These are phyloP conservation scores for Fusarium sp. DNA, from an alignment of 2,329 filamentous ascomycete species.

Conservation along the genomic window DNA sequence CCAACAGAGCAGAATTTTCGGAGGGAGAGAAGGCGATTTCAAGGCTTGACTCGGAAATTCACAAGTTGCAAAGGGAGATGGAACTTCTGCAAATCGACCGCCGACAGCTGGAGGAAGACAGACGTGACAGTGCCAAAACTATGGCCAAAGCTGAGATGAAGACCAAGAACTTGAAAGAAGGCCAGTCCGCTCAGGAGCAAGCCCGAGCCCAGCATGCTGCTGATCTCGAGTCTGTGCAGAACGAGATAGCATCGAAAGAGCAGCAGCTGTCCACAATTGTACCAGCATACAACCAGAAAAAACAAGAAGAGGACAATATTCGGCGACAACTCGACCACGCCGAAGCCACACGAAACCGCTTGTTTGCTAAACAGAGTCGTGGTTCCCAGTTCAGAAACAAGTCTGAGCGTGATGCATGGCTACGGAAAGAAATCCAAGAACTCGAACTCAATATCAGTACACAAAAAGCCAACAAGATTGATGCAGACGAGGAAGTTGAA, in stretches of 20 bases:
- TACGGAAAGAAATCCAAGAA: slow-evolving; percentile 84
- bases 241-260: slow-evolving; percentile 81
- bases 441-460: slow-evolving; percentile 80
- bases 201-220: slow-evolving; percentile 76
- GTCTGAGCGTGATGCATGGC: slow-evolving; percentile 85
- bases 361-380: slow-evolving; percentile 92
- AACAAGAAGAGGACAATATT: slow-evolving; percentile 76
- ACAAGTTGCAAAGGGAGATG: slow-evolving; percentile 82
- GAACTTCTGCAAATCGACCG: slow-evolving; percentile 88
- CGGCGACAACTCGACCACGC: slow-evolving; percentile 80
- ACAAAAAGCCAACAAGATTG: slow-evolving; percentile 85
- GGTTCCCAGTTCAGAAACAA: slow-evolving; percentile 90
- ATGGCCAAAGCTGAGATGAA: slow-evolving; percentile 89
- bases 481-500: slow-evolving; percentile 84
- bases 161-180: slow-evolving; percentile 84
- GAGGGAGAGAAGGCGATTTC: slow-evolving; percentile 83
- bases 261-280: slow-evolving; percentile 78
- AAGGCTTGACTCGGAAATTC: slow-evolving; percentile 81
- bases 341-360: slow-evolving; percentile 78
- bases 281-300: slow-evolving; percentile 80
- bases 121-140: slow-evolving; percentile 81
- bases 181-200: slow-evolving; percentile 81
- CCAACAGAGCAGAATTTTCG: slow-evolving; percentile 80
- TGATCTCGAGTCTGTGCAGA: slow-evolving; percentile 78
- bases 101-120: slow-evolving; percentile 88